Conservation (phyloP, 805 yeast genomes). For the Lipomyces lipofer region DNA sequence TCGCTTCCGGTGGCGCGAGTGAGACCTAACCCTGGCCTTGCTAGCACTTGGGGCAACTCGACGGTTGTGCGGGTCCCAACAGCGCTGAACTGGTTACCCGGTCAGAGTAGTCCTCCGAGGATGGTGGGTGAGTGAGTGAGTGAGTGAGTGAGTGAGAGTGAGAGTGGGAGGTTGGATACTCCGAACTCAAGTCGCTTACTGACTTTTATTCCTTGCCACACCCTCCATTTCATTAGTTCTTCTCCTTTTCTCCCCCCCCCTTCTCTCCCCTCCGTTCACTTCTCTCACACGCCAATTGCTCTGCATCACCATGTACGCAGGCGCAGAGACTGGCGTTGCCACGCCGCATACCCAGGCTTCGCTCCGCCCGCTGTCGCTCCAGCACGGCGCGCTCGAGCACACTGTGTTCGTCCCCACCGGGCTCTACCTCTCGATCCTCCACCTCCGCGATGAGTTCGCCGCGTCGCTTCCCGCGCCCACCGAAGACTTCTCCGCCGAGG, state of each 20-base stretch:
- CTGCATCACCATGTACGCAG: constrained; percentile 28
- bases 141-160: too few species aligned
- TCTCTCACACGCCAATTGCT: constrained; percentile 3
- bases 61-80: too few species aligned
- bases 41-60: too few species aligned
- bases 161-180: too few species aligned
- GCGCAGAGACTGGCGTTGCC: constrained; percentile 43
- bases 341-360: constrained; percentile 51
- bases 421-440: constrained; percentile 76
- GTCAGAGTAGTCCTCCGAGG: too few species aligned
- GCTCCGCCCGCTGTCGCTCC: constrained; percentile 76
- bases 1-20: too few species aligned
- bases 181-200: too few species aligned
- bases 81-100: too few species aligned
- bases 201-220: too few species aligned
- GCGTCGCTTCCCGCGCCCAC: constrained; percentile 69
- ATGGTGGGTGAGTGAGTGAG: too few species aligned
- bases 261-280: constrained; percentile 3
- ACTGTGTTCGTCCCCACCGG: constrained; percentile 83
- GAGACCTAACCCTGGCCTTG: too few species aligned
- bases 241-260: constrained; percentile 2
- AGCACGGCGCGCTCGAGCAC: constrained; percentile 87
- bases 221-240: too few species aligned
- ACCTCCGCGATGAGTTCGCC: constrained; percentile 80
- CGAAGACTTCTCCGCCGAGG: constrained; percentile 80